Base-by-base conservation (phyloP, 352 stramenopile genomes). In the Pythium pectinolyticum region DNA sequence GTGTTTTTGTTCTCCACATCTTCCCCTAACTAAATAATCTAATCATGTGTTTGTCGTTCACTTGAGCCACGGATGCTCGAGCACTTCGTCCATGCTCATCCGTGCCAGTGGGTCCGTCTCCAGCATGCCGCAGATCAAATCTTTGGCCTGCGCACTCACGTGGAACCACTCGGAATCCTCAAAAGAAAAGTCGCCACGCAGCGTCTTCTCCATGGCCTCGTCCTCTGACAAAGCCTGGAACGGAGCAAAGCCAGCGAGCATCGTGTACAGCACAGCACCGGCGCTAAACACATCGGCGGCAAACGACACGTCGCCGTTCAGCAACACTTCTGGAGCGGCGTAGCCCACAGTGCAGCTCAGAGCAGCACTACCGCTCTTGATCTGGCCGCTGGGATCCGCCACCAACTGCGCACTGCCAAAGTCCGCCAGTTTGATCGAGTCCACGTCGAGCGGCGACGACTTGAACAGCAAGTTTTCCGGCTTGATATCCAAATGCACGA, bases 401-500 rank as follows among this genome's bases (percentile, higher is more conserved):
- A 85, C 30, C 6, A 79, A 57, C 41, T 81, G 66, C 8, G 84
- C 79, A 15, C 72, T 82, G 1, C 84, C 84, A 73, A 94, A 94
- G 71, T 94, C 84, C 8, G 74, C 77, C 4, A 94, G 59, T 55
- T 89, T 89, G 40, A 90, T 73, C 0, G 73, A 79, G 39, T 85
- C 73, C 3, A 77, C 46, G 39, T 88, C 70, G 30, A 70, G 47
- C 19, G 74, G 50, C 24, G 72, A 83, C 19, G 71, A 63, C 59
- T 83, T 86, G 48, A 94, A 91, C 47, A 92, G 79, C 15, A 94
- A 46, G 50, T 94, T 94, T 55, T 89, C 80, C 2, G 84, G 84
- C 67, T 94, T 94, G 49, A 94, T 84, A 43, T 92, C 84, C 56
- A 94, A 47, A 28, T 94, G 84, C 8, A 92, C 70, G 20, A 94